Evolutionary conservation across 176 grass and related monocot genomes (phyloP).

Genomic region (Juncus inflexus): DNA sequence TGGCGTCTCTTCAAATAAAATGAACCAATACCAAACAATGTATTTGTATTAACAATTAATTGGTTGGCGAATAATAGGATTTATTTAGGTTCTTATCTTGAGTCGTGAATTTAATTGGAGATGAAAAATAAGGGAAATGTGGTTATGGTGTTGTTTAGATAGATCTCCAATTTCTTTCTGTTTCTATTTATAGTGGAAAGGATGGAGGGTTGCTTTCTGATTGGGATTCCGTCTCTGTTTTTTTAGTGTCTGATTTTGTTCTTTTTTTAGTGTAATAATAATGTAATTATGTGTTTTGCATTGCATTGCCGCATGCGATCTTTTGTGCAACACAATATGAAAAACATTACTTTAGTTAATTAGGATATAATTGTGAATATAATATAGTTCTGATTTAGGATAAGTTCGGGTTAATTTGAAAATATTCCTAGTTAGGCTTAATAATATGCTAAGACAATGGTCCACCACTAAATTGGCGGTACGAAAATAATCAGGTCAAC

Average conservation of each 20-base stretch:
- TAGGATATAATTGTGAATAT: too few relatives aligned
- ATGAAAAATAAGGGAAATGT: not conserved
- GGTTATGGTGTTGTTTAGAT: not conserved
- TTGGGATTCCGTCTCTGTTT: slow-evolving; percentile 4
- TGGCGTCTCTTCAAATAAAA: slow-evolving; percentile 13
- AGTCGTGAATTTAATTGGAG: not conserved
- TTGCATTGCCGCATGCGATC: slow-evolving; percentile 17
- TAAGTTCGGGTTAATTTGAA: too few relatives aligned
- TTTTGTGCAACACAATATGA: slow-evolving; percentile 9
- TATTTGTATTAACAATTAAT: not conserved
- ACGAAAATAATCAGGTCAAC: too few relatives aligned
- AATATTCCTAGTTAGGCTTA: too few relatives aligned
- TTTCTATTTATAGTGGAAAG: slow-evolving; percentile 16
- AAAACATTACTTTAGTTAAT: too few relatives aligned
- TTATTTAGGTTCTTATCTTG: slow-evolving; percentile 8
- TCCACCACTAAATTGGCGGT: too few relatives aligned
- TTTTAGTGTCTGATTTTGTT: slow-evolving; percentile 19
- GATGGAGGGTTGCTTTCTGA: slow-evolving; percentile 8
- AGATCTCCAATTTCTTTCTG: not conserved
- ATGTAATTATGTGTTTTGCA: not conserved
- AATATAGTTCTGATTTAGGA: too few relatives aligned
- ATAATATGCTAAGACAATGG: too few relatives aligned
- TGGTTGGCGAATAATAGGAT: not conserved
- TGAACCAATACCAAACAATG: not conserved
- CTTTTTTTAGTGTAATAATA: not conserved